Percentiles rank a stretch among this genome's conserved stretches.
Conservation (phyloP, 1,139 yeast species). For the Candida sanyaensis region DNA sequence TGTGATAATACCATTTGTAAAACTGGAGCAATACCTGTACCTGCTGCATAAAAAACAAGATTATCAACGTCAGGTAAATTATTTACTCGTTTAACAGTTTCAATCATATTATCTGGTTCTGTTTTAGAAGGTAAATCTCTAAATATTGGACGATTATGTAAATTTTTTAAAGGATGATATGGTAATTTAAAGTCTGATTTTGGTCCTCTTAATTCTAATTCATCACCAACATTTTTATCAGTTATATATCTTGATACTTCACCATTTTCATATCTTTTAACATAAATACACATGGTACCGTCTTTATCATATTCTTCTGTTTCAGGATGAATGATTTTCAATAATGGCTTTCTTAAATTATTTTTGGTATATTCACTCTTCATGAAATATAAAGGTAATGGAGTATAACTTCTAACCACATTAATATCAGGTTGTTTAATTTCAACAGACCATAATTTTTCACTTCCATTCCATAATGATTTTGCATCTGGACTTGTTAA, state of each 20-base stretch:
- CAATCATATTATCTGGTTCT: slow-evolving; percentile 46
- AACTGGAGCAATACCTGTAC: slow-evolving; percentile 88
- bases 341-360: slow-evolving; percentile 50
- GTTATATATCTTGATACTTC: slow-evolving; percentile 85
- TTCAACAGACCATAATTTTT: slow-evolving; percentile 83
- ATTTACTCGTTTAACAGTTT: slow-evolving; percentile 27
- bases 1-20: slow-evolving; percentile 70
- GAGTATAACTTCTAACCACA: slow-evolving; percentile 87
- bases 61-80: slow-evolving; percentile 56
- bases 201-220: slow-evolving; percentile 83
- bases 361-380: slow-evolving; percentile 47
- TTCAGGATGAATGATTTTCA: slow-evolving; percentile 43
- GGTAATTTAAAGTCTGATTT: slow-evolving; percentile 70
- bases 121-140: slow-evolving; percentile 65
- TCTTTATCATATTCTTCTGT: slow-evolving; percentile 51
- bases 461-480: slow-evolving; percentile 77
- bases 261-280: slow-evolving; percentile 77
- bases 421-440: slow-evolving; percentile 90
- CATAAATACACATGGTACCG: slow-evolving; percentile 75
- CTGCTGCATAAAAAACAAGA: slow-evolving; percentile 72
- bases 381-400: slow-evolving; percentile 69
- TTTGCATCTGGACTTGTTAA: slow-evolving; percentile 37
- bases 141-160: slow-evolving; percentile 62
- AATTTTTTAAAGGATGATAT: slow-evolving; percentile 56
- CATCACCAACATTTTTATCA: slow-evolving; percentile 60